Percentiles rank a stretch among this genome's conserved stretches.
Conservation (phyloP, 345 rosid genomes). For the Brassica cretica region DNA sequence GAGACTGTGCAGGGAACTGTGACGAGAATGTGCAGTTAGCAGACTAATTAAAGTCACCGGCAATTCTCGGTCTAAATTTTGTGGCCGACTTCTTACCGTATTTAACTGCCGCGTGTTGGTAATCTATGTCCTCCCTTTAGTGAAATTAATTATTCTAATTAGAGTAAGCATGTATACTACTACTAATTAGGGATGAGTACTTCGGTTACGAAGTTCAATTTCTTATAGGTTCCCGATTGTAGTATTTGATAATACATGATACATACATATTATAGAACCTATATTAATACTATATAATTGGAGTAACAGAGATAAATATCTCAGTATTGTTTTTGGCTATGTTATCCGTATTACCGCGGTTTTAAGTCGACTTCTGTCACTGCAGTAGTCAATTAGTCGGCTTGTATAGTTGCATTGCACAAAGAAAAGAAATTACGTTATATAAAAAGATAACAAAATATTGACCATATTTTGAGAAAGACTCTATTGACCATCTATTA, state of each 20-base stretch:
- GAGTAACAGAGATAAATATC: neutral
- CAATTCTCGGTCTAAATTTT: constrained; percentile 6
- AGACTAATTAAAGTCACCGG: constrained; percentile 14
- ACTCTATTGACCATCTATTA: neutral
- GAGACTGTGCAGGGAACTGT: constrained; percentile 26
- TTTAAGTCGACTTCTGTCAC: neutral
- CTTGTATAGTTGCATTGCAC: neutral
- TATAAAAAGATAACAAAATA: neutral
- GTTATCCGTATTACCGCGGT: neutral
- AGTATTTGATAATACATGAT: neutral
- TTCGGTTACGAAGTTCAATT: neutral
- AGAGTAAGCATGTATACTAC: neutral
- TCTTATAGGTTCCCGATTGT: neutral
- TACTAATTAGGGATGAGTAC: neutral
- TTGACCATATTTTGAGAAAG: neutral
- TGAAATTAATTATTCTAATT: neutral
- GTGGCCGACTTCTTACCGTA: neutral
- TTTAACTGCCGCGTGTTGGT: neutral
- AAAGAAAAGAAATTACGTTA: neutral
- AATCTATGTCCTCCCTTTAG: neutral
- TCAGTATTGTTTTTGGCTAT: neutral
- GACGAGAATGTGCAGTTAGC: constrained; percentile 35
- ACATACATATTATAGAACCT: neutral
- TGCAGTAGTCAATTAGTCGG: neutral
- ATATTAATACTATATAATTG: neutral